Conservation (phyloP, 257 asterid species). For the Striga asiatica region DNA sequence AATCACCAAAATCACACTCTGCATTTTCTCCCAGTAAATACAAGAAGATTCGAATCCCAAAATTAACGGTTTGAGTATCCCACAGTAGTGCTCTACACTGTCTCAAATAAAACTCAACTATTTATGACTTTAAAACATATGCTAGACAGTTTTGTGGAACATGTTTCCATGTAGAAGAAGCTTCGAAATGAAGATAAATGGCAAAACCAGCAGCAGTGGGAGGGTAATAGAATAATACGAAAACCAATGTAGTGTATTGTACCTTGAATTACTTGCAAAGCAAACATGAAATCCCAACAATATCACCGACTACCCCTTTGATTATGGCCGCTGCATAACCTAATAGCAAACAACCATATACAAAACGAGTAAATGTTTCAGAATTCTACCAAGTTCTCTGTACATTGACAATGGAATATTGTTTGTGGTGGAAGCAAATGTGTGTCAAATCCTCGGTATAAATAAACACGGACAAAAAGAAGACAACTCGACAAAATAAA, state of each 20-base stretch:
- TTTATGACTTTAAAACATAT: constrained; percentile 27
- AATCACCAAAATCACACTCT: constrained; percentile 7
- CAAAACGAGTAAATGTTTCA: constrained; percentile 8
- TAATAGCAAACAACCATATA: constrained; percentile 17
- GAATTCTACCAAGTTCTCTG: constrained; percentile 35
- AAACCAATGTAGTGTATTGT: constrained; percentile 9
- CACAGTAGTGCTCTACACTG: constrained; percentile 14
- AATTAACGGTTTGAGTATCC: constrained; percentile 39
- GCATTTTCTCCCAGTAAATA: constrained; percentile 14
- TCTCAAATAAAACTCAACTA: constrained; percentile 9
- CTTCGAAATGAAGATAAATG: constrained; percentile 13
- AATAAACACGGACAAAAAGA: constrained; percentile 10
- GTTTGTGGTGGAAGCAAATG: constrained; percentile 46
- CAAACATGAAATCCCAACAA: constrained; percentile 37
- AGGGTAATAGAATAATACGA: constrained; percentile 11
- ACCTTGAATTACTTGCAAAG: constrained; percentile 42
- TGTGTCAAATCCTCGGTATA: constrained; percentile 9
- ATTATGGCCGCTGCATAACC: constrained; percentile 32
- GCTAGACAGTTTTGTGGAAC: constrained; percentile 18
- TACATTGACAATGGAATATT: constrained; percentile 22
- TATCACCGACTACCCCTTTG: constrained; percentile 62
- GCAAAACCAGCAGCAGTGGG: constrained; percentile 14
- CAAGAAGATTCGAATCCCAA: constrained; percentile 10
- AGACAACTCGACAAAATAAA: constrained; percentile 10
- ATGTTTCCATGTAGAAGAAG: no score